Evolutionary conservation across 2,329 filamentous ascomycete species (phyloP).

Genomic region (Ambrosiella beaveri): DNA sequence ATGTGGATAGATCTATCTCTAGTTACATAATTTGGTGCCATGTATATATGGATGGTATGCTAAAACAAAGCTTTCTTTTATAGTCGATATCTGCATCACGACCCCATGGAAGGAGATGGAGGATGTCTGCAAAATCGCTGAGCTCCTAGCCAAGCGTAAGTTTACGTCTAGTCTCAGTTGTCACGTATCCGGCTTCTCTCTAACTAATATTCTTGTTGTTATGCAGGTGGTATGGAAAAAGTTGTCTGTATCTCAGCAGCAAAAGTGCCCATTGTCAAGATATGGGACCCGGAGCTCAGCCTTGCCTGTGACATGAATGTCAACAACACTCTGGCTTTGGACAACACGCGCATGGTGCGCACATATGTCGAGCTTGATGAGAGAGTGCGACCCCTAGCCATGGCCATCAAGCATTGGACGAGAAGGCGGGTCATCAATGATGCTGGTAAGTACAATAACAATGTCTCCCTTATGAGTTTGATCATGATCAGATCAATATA

Average conservation of each 20-base stretch:
- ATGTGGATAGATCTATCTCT: conserved; percentile 19
- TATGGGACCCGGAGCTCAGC: conserved; percentile 86
- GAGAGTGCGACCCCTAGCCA: conserved; percentile 76
- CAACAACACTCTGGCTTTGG: conserved; percentile 85
- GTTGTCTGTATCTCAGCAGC: conserved; percentile 88
- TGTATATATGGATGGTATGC: background rate
- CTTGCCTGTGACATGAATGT: conserved; percentile 97
- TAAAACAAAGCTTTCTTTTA: background rate
- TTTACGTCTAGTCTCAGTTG: conserved; percentile 13
- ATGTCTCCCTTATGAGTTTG: background rate
- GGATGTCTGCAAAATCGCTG: conserved; percentile 77
- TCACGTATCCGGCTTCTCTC: background rate
- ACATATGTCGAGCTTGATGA: conserved; percentile 91
- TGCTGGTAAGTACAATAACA: conserved; percentile 51
- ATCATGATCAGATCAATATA: background rate
- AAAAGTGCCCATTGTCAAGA: conserved; percentile 96
- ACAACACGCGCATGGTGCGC: conserved; percentile 95
- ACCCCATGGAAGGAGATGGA: conserved; percentile 78
- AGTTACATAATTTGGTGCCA: background rate
- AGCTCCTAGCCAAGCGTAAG: conserved; percentile 70
- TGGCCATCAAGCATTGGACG: conserved; percentile 97
- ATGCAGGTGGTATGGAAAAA: conserved; percentile 82
- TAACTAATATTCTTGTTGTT: background rate
- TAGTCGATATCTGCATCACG: conserved; percentile 95
- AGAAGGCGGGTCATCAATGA: conserved; percentile 85